Evolutionary conservation across 208 protist species (phyloP).

Genomic region (Phytomonas sp.): DNA sequence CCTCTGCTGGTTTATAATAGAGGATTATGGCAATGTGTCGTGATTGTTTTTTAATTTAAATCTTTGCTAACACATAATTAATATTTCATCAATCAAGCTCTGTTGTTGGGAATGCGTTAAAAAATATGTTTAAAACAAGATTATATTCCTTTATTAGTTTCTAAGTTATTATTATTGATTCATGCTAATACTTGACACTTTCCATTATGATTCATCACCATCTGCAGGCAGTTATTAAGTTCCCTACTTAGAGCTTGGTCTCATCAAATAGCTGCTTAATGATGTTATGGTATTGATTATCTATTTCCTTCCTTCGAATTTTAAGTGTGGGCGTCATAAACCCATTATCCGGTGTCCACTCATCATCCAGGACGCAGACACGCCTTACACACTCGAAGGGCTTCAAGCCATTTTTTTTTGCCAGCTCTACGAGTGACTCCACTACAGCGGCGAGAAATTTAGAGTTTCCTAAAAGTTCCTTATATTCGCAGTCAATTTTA

Average conservation of each 20-base stretch:
- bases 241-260: slow-evolving; percentile 11
- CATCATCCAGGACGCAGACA: slow-evolving; percentile 46
- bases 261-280: slow-evolving; percentile 46
- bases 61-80: slow-evolving; percentile 2
- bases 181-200: too few relatives aligned
- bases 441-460: slow-evolving; percentile 43
- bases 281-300: slow-evolving; percentile 35
- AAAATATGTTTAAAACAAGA: slow-evolving; percentile 1
- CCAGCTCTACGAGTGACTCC: slow-evolving; percentile 33
- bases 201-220: slow-evolving; percentile 10
- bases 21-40: too few relatives aligned
- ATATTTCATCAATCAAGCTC: not conserved
- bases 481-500: slow-evolving; percentile 22
- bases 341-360: slow-evolving; percentile 78
- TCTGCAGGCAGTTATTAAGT: slow-evolving; percentile 1
- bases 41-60: too few relatives aligned
- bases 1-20: too few relatives aligned
- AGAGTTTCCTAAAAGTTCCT: slow-evolving; percentile 22
- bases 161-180: slow-evolving; percentile 9
- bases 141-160: not conserved
- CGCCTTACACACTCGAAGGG: slow-evolving; percentile 49
- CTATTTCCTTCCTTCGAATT: slow-evolving; percentile 41
- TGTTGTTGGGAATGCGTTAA: not conserved
- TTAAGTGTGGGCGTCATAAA: slow-evolving; percentile 66
- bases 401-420: slow-evolving; percentile 15